These are phyloP conservation scores for Cutaneotrichosporon sp. DNA, from an alignment of 1,284 basidiomycete genomes.

Conservation along the genomic window DNA sequence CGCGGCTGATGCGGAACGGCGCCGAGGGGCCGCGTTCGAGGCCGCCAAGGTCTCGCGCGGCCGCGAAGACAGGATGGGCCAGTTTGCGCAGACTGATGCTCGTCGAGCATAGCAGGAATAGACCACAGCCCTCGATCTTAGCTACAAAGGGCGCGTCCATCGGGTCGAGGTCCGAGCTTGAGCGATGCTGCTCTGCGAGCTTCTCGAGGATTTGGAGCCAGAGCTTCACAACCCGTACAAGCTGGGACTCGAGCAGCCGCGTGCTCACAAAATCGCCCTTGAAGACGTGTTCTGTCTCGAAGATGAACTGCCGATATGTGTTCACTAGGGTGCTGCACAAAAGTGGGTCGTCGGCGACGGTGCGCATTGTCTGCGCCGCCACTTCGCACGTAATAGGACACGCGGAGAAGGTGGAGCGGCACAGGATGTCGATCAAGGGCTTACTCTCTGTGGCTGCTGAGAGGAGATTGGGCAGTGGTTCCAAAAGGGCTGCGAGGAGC, in stretches of 20 bases:
- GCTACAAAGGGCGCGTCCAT: slow-evolving; percentile 44
- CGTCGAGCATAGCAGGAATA: slow-evolving; percentile 74
- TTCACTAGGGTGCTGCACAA: slow-evolving; percentile 63
- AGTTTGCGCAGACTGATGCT: slow-evolving; percentile 34
- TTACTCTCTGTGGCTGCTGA: slow-evolving; percentile 40
- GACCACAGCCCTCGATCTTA: slow-evolving; percentile 63
- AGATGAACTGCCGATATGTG: slow-evolving; percentile 70
- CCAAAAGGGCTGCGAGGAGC: slow-evolving; percentile 72
- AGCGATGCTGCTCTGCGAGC: slow-evolving; percentile 58
- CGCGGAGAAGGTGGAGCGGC: slow-evolving; percentile 75
- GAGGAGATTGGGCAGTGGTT: slow-evolving; percentile 78
- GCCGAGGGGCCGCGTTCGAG: slow-evolving; percentile 35
- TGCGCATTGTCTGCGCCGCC: slow-evolving; percentile 64
- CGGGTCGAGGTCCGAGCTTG: slow-evolving; percentile 24
- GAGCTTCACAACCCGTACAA: slow-evolving; percentile 58
- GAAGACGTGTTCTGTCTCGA: slow-evolving; percentile 64
- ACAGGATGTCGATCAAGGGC: slow-evolving; percentile 68
- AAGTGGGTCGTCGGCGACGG: slow-evolving; percentile 60
- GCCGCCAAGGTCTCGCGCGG: slow-evolving; percentile 37
- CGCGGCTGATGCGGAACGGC: slow-evolving; percentile 39
- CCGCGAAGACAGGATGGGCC: slow-evolving; percentile 28
- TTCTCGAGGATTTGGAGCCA: slow-evolving; percentile 71
- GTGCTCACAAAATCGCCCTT: slow-evolving; percentile 61
- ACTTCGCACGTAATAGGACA: slow-evolving; percentile 69
- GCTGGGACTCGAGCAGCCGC: slow-evolving; percentile 60